A percentile compares a stretch with the other conserved stretches of the same genome.
These are phyloP conservation scores for Mesembryanthemum crystallinum DNA, from an alignment of 148 eudicot species.

Conservation along the genomic window DNA sequence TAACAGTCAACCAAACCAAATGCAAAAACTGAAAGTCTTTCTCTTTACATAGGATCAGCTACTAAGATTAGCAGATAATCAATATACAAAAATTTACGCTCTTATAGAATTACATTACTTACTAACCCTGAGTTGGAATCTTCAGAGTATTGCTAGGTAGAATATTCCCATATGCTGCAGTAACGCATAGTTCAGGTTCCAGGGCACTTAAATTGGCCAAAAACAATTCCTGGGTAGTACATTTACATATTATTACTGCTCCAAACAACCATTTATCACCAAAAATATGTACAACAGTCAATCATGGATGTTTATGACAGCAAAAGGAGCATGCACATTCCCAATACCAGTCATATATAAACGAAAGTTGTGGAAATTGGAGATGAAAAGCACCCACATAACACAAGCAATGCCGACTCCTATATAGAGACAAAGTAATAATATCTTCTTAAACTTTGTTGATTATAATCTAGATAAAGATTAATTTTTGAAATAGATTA, in stretches of 20 bases:
- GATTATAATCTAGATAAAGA: neutral
- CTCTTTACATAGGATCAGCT: neutral
- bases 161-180: slow-evolving; percentile 97
- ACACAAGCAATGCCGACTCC: neutral
- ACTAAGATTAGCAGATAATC: neutral
- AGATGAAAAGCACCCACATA: neutral
- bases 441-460: neutral
- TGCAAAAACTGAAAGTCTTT: neutral
- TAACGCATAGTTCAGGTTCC: slow-evolving; percentile 91
- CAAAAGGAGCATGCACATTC: neutral
- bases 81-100: neutral
- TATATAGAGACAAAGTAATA: neutral
- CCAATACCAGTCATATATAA: neutral
- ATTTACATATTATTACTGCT: slow-evolving; percentile 14
- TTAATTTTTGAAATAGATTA: too few species aligned
- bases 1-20: neutral
- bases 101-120: slow-evolving; percentile 19
- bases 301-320: neutral
- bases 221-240: slow-evolving; percentile 62
- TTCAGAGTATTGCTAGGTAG: slow-evolving; percentile 78
- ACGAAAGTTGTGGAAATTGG: neutral
- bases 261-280: slow-evolving; percentile 1
- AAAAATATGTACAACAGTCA: neutral
- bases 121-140: slow-evolving; percentile 83
- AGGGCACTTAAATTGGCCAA: slow-evolving; percentile 61